Evolutionary conservation across 345 rosid genomes (phyloP).

Genomic region (Cardamine resedifolia): DNA sequence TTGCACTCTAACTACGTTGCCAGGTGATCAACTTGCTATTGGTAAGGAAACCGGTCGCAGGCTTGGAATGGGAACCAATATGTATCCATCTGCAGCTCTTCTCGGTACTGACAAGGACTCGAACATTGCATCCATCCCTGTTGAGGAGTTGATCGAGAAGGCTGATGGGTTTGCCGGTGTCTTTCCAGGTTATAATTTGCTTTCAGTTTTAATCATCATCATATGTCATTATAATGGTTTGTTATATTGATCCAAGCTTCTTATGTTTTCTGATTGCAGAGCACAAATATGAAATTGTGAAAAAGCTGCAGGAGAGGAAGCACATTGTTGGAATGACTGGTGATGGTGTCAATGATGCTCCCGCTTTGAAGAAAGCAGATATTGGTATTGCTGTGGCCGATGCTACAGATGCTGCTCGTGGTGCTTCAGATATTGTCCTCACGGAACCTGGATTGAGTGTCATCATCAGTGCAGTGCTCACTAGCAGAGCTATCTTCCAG

Average conservation of each 20-base stretch:
- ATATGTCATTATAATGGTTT: not conserved
- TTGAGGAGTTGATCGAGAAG: constrained; percentile 81
- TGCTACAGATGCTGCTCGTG: constrained; percentile 88
- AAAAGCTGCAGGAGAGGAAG: constrained; percentile 66
- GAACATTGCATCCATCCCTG: constrained; percentile 48
- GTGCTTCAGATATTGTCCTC: constrained; percentile 90
- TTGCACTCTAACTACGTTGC: constrained; percentile 16
- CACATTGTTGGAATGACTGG: constrained; percentile 98
- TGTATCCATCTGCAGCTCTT: constrained; percentile 91
- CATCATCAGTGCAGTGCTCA: constrained; percentile 85
- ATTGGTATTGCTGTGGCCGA: constrained; percentile 94
- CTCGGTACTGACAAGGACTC: constrained; percentile 64
- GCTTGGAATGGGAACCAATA: constrained; percentile 97
- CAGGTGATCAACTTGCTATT: constrained; percentile 93
- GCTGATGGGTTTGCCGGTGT: constrained; percentile 97
- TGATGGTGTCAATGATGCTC: constrained; percentile 94
- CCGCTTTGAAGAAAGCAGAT: constrained; percentile 82
- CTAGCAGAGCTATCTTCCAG: constrained; percentile 93
- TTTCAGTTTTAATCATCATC: constrained; percentile 11
- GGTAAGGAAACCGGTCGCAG: constrained; percentile 95
- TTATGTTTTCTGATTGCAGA: constrained; percentile 46
- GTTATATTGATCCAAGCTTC: constrained; percentile 11
- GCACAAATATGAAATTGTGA: constrained; percentile 86
- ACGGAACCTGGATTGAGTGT: constrained; percentile 95
- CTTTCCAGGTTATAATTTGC: constrained; percentile 61